Conservation (phyloP, 257 asterid genomes). For the Ligustrum vulgare region DNA sequence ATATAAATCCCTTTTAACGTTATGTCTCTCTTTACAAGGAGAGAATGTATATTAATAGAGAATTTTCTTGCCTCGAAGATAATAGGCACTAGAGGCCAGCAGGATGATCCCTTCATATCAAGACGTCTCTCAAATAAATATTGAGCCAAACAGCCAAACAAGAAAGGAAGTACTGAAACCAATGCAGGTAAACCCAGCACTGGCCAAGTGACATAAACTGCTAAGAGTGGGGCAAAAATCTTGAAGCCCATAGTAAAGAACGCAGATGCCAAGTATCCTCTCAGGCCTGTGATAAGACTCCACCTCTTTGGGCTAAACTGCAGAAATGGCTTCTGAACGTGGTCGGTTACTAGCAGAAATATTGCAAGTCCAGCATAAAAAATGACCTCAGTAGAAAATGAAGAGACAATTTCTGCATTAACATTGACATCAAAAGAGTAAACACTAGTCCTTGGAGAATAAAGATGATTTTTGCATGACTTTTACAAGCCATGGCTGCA, state of each 20-base stretch:
- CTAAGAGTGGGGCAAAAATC: slow-evolving; percentile 67
- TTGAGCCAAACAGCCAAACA: slow-evolving; percentile 66
- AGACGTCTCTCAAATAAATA: slow-evolving; percentile 56
- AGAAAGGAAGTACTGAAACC: slow-evolving; percentile 71
- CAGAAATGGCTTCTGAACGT: slow-evolving; percentile 83
- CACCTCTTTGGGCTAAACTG: slow-evolving; percentile 84
- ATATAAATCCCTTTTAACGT: slow-evolving; percentile 2
- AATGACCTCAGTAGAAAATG: slow-evolving; percentile 54
- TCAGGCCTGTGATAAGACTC: slow-evolving; percentile 92
- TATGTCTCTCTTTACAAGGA: neutral
- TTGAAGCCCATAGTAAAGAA: slow-evolving; percentile 72
- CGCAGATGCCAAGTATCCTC: slow-evolving; percentile 67
- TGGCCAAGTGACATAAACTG: slow-evolving; percentile 79
- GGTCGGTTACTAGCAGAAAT: slow-evolving; percentile 60
- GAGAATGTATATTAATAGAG: neutral
- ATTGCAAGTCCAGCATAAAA: slow-evolving; percentile 75
- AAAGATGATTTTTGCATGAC: slow-evolving; percentile 11
- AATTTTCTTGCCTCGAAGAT: slow-evolving; percentile 66
- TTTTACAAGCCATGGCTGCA: neutral
- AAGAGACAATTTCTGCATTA: slow-evolving; percentile 68
- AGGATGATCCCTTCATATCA: slow-evolving; percentile 57
- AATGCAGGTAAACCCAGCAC: slow-evolving; percentile 64
- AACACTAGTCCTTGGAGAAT: neutral
- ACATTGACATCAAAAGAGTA: slow-evolving; percentile 19
- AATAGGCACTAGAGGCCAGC: slow-evolving; percentile 90